Evolutionary conservation across 2,329 filamentous ascomycete genomes (phyloP).

Genomic region (Colletotrichum sp.): DNA sequence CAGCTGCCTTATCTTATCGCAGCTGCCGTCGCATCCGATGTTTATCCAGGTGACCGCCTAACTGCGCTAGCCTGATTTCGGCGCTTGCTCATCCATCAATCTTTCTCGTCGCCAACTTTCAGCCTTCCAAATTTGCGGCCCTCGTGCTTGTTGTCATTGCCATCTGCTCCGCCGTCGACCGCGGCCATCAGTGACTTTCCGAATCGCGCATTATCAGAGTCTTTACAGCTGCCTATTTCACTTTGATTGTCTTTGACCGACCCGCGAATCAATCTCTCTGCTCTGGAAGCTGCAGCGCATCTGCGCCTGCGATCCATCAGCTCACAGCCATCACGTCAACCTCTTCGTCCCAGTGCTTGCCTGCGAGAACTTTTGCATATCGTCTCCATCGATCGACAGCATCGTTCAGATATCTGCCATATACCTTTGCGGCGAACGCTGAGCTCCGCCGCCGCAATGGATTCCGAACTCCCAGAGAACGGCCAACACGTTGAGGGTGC

Average conservation of each 20-base stretch:
- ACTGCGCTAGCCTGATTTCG: constrained; percentile 11
- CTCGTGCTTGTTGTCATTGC: background rate
- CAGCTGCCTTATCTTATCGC: background rate
- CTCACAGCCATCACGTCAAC: background rate
- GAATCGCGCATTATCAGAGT: background rate
- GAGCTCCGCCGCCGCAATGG: constrained; percentile 7
- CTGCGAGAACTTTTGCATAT: background rate
- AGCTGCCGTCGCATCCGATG: background rate
- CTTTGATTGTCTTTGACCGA: background rate
- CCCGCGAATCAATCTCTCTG: background rate
- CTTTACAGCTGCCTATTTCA: background rate
- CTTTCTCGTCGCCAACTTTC: constrained; percentile 16
- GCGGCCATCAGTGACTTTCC: background rate
- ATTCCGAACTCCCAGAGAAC: constrained; percentile 21
- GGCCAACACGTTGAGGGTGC: constrained; percentile 38
- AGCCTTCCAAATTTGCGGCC: constrained; percentile 10
- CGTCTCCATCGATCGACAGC: background rate
- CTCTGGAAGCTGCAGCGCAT: constrained; percentile 2
- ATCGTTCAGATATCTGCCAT: background rate
- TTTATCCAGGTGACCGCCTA: constrained; percentile 19
- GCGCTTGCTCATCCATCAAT: constrained; percentile 14
- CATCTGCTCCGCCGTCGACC: background rate
- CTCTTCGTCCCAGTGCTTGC: background rate
- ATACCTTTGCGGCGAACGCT: background rate
- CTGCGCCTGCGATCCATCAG: background rate